Base-by-base conservation (phyloP, 2,329 filamentous ascomycete genomes). In the Phaeomoniella chlamydospora region DNA sequence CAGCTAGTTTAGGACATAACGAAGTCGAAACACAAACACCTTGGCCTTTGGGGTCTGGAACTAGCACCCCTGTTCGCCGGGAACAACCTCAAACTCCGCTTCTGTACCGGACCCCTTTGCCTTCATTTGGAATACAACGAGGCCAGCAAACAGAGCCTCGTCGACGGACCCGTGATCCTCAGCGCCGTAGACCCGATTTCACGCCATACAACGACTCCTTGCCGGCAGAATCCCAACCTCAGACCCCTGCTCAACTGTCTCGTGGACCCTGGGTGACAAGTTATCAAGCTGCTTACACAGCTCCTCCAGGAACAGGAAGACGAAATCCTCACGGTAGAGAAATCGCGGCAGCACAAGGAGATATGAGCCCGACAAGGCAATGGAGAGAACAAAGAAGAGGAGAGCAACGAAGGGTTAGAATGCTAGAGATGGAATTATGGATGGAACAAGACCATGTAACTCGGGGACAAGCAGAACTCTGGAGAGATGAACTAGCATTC, bases 121-220 rank as follows among this genome's bases (percentile, higher is more conserved):
- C 6, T 26, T 6, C 9, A 26, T 6, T n/a, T 9, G n/a, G 22
- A 26, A 26, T n/a, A 6, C 6, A 9, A 9, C 22, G 22, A 26
- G 22, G n/a, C n/a, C 9, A 26, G 22, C n/a, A 9, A n/a, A 26
- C 9, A 9, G 22, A 26, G 22, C 22, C 22, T 26, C 22, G n/a
- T 9, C n/a, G n/a, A n/a, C n/a, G n/a, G n/a, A n/a, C n/a, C n/a
- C n/a, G n/a, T n/a, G n/a, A n/a, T n/a, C 6, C 22, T n/a, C 22
- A 26, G n/a, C 22, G 22, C 6, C 22, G 22, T n/a, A 6, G 22
- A 26, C 22, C 22, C 6, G 22, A 26, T n/a, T 26, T 26, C 22
- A 26, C 22, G 22, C 42, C 47, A 13, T 49, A 47, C 30, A 47
- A 47, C 29, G 45, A 49, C 35, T 45, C 43, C 16, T 30, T 46